Base-by-base conservation (phyloP, 192 early-diverging fungal genomes). In the Cetraspora pellucida region DNA sequence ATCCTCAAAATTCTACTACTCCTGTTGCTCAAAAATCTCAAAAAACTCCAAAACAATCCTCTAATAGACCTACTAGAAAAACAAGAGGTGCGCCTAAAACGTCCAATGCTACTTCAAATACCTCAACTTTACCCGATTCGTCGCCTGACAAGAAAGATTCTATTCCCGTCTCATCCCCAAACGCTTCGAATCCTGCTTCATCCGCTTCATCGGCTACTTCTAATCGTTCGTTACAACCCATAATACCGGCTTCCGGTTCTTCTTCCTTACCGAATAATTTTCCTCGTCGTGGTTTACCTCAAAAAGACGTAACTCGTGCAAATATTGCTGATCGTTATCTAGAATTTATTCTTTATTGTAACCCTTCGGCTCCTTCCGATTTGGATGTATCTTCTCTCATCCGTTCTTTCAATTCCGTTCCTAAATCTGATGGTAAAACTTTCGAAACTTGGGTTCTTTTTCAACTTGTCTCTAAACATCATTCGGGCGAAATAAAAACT, bases 281-380 rank as follows among this genome's bases (percentile, higher is more conserved):
- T n/a, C 19, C 44, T 52, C 52, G 14, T 10, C 73, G 58, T 27
- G 21, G 13, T 21, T 23, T 45, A 10, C 73, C 54, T 47, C 10
- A 27, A 46, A 28, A 21, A 11, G 50, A 59, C 19, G 70, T 74
- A 59, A 74, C 3, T 17, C 49, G 63, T 27, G n/a, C 14, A 37
- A 74, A 74, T 63, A 74, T 74, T 46, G 57, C 73, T 4, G 43
- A 74, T 27, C 73, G 73, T 14, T 74, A 61, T 30, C 16, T 74
- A 27, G 73, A 74, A 63, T 74, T 74, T 52, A 49, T 74, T 10
- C 44, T 74, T 17, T 74, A 74, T 47, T 74, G 73, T 28, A 74
- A 74, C 21, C 73, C 73, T 9, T 37, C 55, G 4, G 73, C 73
- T 19, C 73, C 73, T 4, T 27, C 19, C 3, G 59, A 46, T 28